A percentile compares a stretch with the other conserved stretches of the same genome.
phyloP scores from a whole-genome alignment of 2,329 filamentous ascomycete species.

The Shiraia sp. region DNA sequence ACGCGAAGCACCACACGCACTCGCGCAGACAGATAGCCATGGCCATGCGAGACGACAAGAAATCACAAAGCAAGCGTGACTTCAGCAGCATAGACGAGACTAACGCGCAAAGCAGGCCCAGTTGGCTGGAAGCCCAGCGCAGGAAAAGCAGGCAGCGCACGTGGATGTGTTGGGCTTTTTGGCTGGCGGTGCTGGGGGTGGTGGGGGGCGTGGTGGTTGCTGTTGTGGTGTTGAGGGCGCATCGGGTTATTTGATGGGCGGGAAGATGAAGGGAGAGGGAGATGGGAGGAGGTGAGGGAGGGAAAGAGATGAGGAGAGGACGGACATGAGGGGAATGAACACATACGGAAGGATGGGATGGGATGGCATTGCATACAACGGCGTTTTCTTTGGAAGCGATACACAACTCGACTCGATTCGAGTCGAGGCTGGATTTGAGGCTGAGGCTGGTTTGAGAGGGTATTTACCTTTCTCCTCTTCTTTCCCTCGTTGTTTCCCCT shows the following conservation, averaged over 20 bases:
- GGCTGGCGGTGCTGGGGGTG: conserved; percentile 50
- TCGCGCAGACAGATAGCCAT: too few species aligned
- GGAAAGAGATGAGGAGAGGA: background rate
- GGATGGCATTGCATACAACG: too few species aligned
- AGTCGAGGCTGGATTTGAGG: too few species aligned
- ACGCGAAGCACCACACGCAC: too few species aligned
- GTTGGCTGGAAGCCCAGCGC: conserved; percentile 58
- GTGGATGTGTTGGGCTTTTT: conserved; percentile 55
- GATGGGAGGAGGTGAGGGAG: background rate
- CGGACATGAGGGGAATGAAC: background rate
- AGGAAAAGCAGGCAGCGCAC: conserved; percentile 53
- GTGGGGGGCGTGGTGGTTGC: conserved; percentile 51
- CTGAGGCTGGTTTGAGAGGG: too few species aligned
- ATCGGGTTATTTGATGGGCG: conserved; percentile 27
- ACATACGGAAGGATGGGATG: background rate
- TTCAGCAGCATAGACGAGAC: background rate
- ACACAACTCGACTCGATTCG: too few species aligned
- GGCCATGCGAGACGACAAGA: too few species aligned
- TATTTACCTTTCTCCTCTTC: too few species aligned
- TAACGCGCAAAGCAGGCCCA: conserved; percentile 48
- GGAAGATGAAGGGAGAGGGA: background rate
- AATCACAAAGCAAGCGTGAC: too few species aligned
- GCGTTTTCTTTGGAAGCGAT: too few species aligned
- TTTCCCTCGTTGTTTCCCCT: too few species aligned
- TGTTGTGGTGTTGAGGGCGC: conserved; percentile 49